Evolutionary conservation across 805 yeast species (phyloP).

Genomic region (Clavispora fructus): DNA sequence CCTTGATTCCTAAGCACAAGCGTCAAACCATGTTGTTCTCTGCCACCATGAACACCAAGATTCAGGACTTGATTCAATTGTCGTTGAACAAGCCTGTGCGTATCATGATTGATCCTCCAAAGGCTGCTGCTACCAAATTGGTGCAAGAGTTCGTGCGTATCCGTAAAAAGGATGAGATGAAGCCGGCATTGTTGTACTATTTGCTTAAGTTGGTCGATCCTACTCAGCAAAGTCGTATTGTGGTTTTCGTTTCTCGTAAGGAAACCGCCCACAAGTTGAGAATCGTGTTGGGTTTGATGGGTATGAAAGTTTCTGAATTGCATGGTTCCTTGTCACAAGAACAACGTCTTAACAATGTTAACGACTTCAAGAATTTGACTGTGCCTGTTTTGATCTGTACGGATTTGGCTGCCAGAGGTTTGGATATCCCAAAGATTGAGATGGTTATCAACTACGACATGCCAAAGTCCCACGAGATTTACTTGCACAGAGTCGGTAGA

Average conservation of each 20-base stretch:
- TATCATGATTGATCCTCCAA: conserved; percentile 95
- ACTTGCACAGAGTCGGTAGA: conserved; percentile 97
- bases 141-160: conserved; percentile 93
- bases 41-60: conserved; percentile 95
- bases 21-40: conserved; percentile 93
- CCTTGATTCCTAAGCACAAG: conserved; percentile 73
- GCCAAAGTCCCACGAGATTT: conserved; percentile 89
- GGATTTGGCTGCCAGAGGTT: conserved; percentile 97
- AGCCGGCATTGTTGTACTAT: conserved; percentile 77
- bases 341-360: conserved; percentile 83
- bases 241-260: conserved; percentile 88
- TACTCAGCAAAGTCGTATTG: conserved; percentile 62
- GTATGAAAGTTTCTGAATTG: conserved; percentile 71
- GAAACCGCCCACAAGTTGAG: conserved; percentile 86
- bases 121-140: conserved; percentile 85
- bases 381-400: conserved; percentile 93
- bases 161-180: conserved; percentile 78
- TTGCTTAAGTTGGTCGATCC: conserved; percentile 64
- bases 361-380: conserved; percentile 71
- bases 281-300: conserved; percentile 67
- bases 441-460: conserved; percentile 91
- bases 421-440: conserved; percentile 97
- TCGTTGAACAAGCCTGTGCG: conserved; percentile 88
- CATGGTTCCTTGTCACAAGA: conserved; percentile 87
- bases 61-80: conserved; percentile 80